Evolutionary conservation across 345 rosid genomes (phyloP).

Genomic region (Sisymbrium altissimum): DNA sequence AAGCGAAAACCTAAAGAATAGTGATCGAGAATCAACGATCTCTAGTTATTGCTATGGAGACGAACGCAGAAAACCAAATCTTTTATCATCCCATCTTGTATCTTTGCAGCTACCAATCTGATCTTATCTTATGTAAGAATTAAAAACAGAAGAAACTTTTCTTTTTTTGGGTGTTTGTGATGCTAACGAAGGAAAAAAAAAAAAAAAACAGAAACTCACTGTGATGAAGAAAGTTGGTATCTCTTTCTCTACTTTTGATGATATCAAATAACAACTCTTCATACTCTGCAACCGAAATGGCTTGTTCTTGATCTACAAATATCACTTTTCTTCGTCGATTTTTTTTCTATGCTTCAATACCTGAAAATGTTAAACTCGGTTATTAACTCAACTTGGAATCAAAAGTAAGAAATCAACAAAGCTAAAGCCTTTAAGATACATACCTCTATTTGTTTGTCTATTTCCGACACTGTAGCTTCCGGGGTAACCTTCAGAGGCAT

Average conservation of each 20-base stretch:
- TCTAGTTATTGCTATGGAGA: constrained; percentile 30
- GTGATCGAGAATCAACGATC: constrained; percentile 37
- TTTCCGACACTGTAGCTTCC: constrained; percentile 68
- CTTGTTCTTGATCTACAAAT: constrained; percentile 30
- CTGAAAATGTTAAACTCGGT: constrained; percentile 8
- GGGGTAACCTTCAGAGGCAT: constrained; percentile 64
- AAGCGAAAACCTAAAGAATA: constrained; percentile 26
- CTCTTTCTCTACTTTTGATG: constrained; percentile 24
- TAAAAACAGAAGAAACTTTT: neutral
- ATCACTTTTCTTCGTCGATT: constrained; percentile 10
- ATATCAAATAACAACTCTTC: constrained; percentile 25
- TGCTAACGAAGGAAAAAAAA: neutral
- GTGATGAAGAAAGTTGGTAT: constrained; percentile 23
- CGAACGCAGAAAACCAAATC: constrained; percentile 24
- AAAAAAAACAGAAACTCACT: constrained; percentile 23
- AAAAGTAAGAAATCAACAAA: neutral
- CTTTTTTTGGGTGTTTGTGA: constrained; percentile 2
- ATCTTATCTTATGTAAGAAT: constrained; percentile 32
- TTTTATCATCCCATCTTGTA: constrained; percentile 28
- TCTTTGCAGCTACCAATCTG: constrained; percentile 33
- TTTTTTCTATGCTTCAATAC: constrained; percentile 34
- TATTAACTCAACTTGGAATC: neutral
- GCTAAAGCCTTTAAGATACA: constrained; percentile 19
- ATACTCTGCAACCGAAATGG: constrained; percentile 13
- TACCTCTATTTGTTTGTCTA: constrained; percentile 89